Percentiles rank a stretch among this genome's conserved stretches.
Evolutionary conservation across 75 land plant genomes (phyloP).

Genomic region (Cupressus sempervirens): DNA sequence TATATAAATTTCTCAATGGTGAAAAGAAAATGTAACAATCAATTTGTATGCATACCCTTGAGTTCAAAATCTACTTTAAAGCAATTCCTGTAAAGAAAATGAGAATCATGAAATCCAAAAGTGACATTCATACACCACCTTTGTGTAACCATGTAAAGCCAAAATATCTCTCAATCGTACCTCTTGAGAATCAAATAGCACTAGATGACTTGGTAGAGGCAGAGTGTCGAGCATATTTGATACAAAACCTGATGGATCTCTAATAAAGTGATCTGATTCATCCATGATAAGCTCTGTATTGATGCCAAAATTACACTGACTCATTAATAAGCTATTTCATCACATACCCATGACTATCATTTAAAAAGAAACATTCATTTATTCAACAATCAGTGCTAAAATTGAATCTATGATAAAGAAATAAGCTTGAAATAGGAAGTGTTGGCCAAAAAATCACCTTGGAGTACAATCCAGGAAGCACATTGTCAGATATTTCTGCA

Average conservation of each 20-base stretch:
- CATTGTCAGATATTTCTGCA: conserved; percentile 77
- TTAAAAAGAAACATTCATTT: background rate
- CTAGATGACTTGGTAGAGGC: conserved; percentile 75
- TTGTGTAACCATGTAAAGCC: conserved; percentile 40
- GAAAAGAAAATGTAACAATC: too few relatives aligned
- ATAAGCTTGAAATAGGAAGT: background rate
- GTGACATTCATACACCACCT: conserved; percentile 31
- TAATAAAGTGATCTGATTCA: conserved; percentile 80
- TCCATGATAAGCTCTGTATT: conserved; percentile 50
- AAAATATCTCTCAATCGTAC: conserved; percentile 44
- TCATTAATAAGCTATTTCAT: background rate
- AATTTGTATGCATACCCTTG: too few relatives aligned
- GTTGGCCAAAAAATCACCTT: conserved; percentile 35
- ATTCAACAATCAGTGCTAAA: conserved; percentile 8
- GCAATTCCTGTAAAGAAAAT: background rate
- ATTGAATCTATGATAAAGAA: background rate
- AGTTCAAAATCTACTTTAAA: background rate
- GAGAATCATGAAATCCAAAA: conserved; percentile 4
- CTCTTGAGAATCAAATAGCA: conserved; percentile 78
- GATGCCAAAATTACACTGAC: conserved; percentile 20
- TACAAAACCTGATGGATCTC: conserved; percentile 56
- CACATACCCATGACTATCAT: background rate
- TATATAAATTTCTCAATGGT: too few relatives aligned
- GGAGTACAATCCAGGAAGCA: conserved; percentile 93
- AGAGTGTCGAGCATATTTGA: conserved; percentile 33